phyloP scores from a whole-genome alignment of 2,329 filamentous ascomycete species.

The Colletotrichum trifolii region DNA sequence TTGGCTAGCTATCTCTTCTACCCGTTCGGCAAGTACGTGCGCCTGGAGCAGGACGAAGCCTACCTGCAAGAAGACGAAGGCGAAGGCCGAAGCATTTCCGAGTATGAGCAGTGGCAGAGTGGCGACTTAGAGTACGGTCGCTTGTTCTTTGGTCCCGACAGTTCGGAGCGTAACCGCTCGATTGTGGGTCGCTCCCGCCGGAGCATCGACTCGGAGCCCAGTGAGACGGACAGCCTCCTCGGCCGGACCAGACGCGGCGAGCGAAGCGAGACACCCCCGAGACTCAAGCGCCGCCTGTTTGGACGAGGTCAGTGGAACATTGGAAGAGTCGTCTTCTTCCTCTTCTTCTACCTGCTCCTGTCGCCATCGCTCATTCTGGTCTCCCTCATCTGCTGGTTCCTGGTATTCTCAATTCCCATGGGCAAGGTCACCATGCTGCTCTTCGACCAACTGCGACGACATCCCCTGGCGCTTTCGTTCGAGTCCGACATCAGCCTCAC shows the following conservation, averaged over 20 bases:
- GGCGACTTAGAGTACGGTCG: slow-evolving; percentile 96
- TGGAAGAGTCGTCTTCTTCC: slow-evolving; percentile 93
- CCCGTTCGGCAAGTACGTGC: slow-evolving; percentile 96
- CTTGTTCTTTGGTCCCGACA: slow-evolving; percentile 93
- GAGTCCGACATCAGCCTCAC: slow-evolving; percentile 85
- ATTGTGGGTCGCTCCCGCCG: slow-evolving; percentile 87
- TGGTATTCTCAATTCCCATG: slow-evolving; percentile 99
- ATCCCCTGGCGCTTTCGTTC: slow-evolving; percentile 92
- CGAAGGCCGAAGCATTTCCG: slow-evolving; percentile 95
- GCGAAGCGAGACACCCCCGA: slow-evolving; percentile 49
- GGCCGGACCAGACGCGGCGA: slow-evolving; percentile 68
- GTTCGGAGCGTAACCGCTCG: slow-evolving; percentile 77
- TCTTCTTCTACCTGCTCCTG: slow-evolving; percentile 94
- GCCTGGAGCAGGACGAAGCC: slow-evolving; percentile 91
- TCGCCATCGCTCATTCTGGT: slow-evolving; percentile 87
- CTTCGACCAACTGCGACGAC: slow-evolving; percentile 90
- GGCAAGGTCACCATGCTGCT: slow-evolving; percentile 92
- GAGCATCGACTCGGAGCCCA: slow-evolving; percentile 85
- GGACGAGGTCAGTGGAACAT: slow-evolving; percentile 96
- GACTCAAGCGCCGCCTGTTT: slow-evolving; percentile 85
- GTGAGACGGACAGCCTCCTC: slow-evolving; percentile 90
- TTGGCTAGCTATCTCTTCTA: slow-evolving; percentile 91
- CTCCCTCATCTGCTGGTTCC: slow-evolving; percentile 90
- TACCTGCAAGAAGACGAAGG: slow-evolving; percentile 95
- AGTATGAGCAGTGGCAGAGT: slow-evolving; percentile 99